These are phyloP conservation scores for Asterionellopsis glacialis DNA, from an alignment of 108 stramenopile genomes.

Conservation along the genomic window DNA sequence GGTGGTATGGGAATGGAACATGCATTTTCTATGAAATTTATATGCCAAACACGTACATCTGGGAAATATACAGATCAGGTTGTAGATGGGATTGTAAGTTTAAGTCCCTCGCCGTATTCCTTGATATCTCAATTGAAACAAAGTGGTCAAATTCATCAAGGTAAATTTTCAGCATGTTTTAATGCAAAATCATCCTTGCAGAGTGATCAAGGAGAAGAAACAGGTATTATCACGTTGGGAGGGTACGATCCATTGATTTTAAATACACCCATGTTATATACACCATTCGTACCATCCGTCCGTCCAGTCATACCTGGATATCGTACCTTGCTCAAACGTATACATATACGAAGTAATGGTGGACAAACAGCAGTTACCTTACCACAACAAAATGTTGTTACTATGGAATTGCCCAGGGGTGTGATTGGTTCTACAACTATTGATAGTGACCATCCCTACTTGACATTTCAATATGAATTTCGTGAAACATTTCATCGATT, in stretches of 20 bases:
- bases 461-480: neutral
- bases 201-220: neutral
- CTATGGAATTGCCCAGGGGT: neutral
- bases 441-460: neutral
- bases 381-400: neutral
- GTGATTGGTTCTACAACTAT: neutral
- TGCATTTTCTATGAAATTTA: conserved; percentile 46
- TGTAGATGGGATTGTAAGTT: conserved; percentile 37
- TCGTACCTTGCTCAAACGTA: neutral
- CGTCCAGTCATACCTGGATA: conserved; percentile 3
- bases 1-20: conserved; percentile 21
- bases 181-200: neutral
- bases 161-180: conserved; percentile 38
- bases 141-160: conserved; percentile 34
- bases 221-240: conserved; percentile 26
- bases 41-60: conserved; percentile 39
- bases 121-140: conserved; percentile 45
- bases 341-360: neutral
- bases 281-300: conserved; percentile 1
- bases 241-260: conserved; percentile 33
- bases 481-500: neutral
- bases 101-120: conserved; percentile 32
- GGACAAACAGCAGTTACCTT: neutral
- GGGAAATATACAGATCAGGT: conserved; percentile 42
- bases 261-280: conserved; percentile 33